These are phyloP conservation scores for Ophiostoma quercus DNA, from an alignment of 2,329 filamentous ascomycete species.

Conservation along the genomic window DNA sequence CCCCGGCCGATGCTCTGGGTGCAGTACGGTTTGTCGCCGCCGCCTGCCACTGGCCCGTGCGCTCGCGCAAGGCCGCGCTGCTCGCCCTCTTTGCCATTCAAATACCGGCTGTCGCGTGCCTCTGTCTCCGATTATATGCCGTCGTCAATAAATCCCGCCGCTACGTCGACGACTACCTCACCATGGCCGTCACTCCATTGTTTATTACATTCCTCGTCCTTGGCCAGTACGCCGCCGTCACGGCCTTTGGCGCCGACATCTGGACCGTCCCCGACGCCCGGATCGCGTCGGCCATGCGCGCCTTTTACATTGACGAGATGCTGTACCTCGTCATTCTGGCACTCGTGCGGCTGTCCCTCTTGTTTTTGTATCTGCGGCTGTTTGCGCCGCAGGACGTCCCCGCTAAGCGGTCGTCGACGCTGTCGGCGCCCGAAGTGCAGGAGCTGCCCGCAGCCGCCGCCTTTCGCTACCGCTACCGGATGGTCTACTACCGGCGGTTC, in stretches of 20 bases:
- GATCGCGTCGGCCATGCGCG: slow-evolving; percentile 34
- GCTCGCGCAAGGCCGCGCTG: slow-evolving; percentile 34
- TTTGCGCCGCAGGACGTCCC: slow-evolving; percentile 27
- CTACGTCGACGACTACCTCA: slow-evolving; percentile 39
- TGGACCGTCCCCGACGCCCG: slow-evolving; percentile 34
- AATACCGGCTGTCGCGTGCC: slow-evolving; percentile 34
- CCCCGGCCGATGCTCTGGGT: slow-evolving; percentile 15
- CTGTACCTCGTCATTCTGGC: slow-evolving; percentile 34
- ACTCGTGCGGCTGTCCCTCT: slow-evolving; percentile 34
- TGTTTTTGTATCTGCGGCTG: slow-evolving; percentile 35
- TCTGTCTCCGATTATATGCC: slow-evolving; percentile 37
- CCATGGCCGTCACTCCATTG: slow-evolving; percentile 34
- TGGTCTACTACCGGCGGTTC: slow-evolving; percentile 32
- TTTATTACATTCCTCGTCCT: slow-evolving; percentile 34
- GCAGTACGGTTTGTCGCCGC: neutral
- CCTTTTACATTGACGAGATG: slow-evolving; percentile 35
- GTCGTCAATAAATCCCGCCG: slow-evolving; percentile 32
- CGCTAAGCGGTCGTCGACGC: neutral
- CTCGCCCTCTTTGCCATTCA: slow-evolving; percentile 37
- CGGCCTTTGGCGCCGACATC: slow-evolving; percentile 37
- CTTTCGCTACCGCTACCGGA: slow-evolving; percentile 32
- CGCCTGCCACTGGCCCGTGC: slow-evolving; percentile 32
- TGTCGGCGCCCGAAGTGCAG: neutral
- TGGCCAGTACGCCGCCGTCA: slow-evolving; percentile 32
- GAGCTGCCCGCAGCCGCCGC: neutral